phyloP scores from a whole-genome alignment of 2,329 filamentous ascomycete species.

The Colletotrichum neosansevieriae region DNA sequence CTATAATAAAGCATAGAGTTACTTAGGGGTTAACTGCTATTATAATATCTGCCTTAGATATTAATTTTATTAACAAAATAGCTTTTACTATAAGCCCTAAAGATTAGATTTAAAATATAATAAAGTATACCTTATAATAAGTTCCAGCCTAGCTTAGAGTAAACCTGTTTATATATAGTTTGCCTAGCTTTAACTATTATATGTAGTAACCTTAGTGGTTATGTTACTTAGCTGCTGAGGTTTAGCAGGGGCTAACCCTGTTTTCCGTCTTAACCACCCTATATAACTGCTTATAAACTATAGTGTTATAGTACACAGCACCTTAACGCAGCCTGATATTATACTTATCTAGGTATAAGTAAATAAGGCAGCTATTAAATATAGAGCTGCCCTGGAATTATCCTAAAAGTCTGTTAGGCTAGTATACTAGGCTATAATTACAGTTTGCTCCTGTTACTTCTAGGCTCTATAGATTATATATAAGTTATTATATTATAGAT shows the following conservation, averaged over 20 bases:
- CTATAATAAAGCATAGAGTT: not conserved
- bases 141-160: not conserved
- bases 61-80: too few relatives aligned
- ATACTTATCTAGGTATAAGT: not conserved
- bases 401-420: not conserved
- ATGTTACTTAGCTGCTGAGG: not conserved
- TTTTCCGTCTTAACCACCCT: not conserved
- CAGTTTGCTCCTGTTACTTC: not conserved
- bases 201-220: not conserved
- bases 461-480: not conserved
- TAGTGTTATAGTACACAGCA: not conserved
- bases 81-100: not conserved
- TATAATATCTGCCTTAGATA: not conserved
- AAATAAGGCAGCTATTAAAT: not conserved
- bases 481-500: not conserved
- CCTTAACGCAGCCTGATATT: too few relatives aligned
- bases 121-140: not conserved
- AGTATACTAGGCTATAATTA: not conserved
- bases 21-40: not conserved
- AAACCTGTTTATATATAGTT: not conserved
- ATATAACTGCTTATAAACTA: not conserved
- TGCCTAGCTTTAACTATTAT: not conserved
- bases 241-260: not conserved
- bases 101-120: constrained; percentile 1
- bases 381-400: not conserved